A percentile compares a stretch with the other conserved stretches of the same genome.
These are phyloP conservation scores for Coelastrella sp. DNA, from an alignment of 139 green algal genomes.

Conservation along the genomic window DNA sequence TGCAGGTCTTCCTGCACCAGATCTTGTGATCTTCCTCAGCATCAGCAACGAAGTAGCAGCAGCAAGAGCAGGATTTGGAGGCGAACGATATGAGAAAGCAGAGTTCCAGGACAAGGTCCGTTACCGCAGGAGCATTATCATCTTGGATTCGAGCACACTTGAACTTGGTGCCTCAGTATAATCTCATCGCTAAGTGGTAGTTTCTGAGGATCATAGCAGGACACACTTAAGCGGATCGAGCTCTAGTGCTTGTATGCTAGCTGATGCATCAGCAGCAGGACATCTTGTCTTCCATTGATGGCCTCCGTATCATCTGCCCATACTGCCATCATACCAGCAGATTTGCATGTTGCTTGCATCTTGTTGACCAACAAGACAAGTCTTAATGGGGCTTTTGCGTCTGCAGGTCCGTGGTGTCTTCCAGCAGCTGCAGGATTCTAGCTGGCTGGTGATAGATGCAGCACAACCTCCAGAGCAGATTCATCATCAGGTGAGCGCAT, in stretches of 20 bases:
- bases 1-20: constrained; percentile 83
- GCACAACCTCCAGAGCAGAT: constrained; percentile 36
- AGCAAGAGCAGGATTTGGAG: constrained; percentile 83
- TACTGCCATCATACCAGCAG: too few relatives aligned
- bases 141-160: neutral
- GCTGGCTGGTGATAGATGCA: constrained; percentile 33
- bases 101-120: constrained; percentile 75
- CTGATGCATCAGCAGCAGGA: too few relatives aligned
- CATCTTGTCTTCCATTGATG: too few relatives aligned
- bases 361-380: too few relatives aligned
- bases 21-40: constrained; percentile 88
- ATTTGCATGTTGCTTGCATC: too few relatives aligned
- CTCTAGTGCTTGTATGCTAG: too few relatives aligned
- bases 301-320: too few relatives aligned
- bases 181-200: neutral
- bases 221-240: too few relatives aligned
- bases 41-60: constrained; percentile 70
- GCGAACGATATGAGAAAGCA: constrained; percentile 90
- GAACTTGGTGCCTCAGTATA: neutral
- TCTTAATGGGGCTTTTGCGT: too few relatives aligned
- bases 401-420: constrained; percentile 41
- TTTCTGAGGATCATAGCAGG: too few relatives aligned
- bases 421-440: constrained; percentile 12
- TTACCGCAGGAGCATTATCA: neutral
- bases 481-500: constrained; percentile 26